Conservation (phyloP, 2,329 filamentous ascomycete genomes). For the Purpureocillium lavendulum region DNA sequence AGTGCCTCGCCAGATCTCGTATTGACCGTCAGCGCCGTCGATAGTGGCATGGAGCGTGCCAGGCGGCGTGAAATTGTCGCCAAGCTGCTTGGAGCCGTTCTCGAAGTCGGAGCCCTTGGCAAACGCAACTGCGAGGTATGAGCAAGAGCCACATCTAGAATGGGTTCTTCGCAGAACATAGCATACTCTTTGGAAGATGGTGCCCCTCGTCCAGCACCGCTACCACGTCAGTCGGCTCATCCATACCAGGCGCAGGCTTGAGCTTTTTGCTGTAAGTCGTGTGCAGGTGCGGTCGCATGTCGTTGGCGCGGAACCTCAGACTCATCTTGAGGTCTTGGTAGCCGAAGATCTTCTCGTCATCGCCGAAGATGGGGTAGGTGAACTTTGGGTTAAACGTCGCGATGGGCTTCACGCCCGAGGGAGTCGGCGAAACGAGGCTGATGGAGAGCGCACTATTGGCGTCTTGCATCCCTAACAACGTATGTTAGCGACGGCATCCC, state of each 20-base stretch:
- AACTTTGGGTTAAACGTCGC: conserved; percentile 74
- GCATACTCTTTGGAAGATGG: conserved; percentile 56
- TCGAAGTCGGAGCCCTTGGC: conserved; percentile 55
- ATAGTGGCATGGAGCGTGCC: conserved; percentile 63
- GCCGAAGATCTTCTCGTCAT: conserved; percentile 87
- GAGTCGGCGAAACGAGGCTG: conserved; percentile 45
- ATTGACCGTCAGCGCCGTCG: conserved; percentile 51
- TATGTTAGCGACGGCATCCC: neutral
- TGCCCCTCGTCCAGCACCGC: conserved; percentile 53
- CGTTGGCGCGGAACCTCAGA: conserved; percentile 57
- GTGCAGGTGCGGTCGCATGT: conserved; percentile 71
- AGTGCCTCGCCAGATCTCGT: conserved; percentile 77
- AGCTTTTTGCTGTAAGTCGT: conserved; percentile 67
- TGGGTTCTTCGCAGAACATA: neutral
- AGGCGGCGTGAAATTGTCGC: conserved; percentile 56
- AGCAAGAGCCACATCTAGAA: neutral
- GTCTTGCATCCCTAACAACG: conserved; percentile 43
- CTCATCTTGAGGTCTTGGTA: conserved; percentile 75
- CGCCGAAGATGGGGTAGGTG: conserved; percentile 87
- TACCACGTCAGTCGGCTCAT: conserved; percentile 60
- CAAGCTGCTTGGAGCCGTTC: conserved; percentile 38
- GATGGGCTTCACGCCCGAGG: conserved; percentile 44
- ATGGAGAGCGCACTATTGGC: conserved; percentile 56
- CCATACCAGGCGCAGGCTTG: conserved; percentile 52
- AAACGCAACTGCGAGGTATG: conserved; percentile 50